These are phyloP conservation scores for Saturnispora dispora DNA, from an alignment of 805 yeast species.

Conservation along the genomic window DNA sequence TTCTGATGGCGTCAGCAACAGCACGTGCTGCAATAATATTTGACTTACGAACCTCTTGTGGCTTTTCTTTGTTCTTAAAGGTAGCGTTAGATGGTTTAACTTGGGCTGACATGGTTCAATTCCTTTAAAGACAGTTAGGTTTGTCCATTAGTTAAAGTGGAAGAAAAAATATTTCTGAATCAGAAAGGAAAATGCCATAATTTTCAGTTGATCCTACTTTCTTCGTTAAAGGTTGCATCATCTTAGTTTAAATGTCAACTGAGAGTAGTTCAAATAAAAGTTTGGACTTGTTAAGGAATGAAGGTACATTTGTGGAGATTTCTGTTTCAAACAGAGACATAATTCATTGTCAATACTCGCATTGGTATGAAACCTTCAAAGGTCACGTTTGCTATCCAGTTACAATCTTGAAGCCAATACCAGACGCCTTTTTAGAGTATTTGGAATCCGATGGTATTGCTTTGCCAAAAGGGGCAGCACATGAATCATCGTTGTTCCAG, in stretches of 20 bases:
- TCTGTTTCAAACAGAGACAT: slow-evolving; percentile 32
- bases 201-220: not conserved
- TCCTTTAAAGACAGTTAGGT: not conserved
- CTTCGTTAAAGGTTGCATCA: not conserved
- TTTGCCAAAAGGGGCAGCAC: slow-evolving; percentile 40
- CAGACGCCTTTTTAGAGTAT: slow-evolving; percentile 49
- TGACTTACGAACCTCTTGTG: slow-evolving; percentile 84
- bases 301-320: slow-evolving; percentile 20
- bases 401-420: slow-evolving; percentile 47
- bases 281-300: not conserved
- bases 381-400: slow-evolving; percentile 39
- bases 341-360: slow-evolving; percentile 43
- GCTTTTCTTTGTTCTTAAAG: slow-evolving; percentile 89
- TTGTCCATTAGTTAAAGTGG: not conserved
- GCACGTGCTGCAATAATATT: slow-evolving; percentile 90
- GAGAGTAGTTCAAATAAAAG: not conserved
- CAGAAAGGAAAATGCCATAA: not conserved
- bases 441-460: slow-evolving; percentile 59
- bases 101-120: slow-evolving; percentile 8
- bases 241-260: not conserved
- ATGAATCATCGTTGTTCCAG: slow-evolving; percentile 26
- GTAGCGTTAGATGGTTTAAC: slow-evolving; percentile 49
- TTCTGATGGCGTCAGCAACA: slow-evolving; percentile 90
- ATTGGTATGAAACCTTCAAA: slow-evolving; percentile 50
- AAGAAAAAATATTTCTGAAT: not conserved